These are phyloP conservation scores for Botrytis deweyae DNA, from an alignment of 2,329 filamentous ascomycete genomes.

Conservation along the genomic window DNA sequence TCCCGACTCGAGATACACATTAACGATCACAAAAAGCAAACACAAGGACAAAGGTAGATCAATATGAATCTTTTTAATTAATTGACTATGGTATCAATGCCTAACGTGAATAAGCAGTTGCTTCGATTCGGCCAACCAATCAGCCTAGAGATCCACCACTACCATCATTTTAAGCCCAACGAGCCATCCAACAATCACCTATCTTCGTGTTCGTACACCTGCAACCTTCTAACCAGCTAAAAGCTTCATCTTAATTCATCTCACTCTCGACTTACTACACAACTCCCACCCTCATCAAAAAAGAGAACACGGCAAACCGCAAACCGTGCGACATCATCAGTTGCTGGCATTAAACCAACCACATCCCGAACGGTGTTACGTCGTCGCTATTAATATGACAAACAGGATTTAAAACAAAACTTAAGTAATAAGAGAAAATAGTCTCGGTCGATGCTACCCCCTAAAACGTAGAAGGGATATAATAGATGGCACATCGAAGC, in stretches of 20 bases:
- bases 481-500: slow-evolving; percentile 35
- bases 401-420: slow-evolving; percentile 22
- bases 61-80: slow-evolving; percentile 23
- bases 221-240: background rate
- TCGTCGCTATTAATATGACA: slow-evolving; percentile 32
- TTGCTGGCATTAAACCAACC: slow-evolving; percentile 17
- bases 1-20: background rate
- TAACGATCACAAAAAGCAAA: background rate
- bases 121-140: slow-evolving; percentile 12
- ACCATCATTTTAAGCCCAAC: slow-evolving; percentile 9
- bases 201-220: slow-evolving; percentile 8
- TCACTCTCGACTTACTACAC: background rate
- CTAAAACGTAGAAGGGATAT: slow-evolving; percentile 21
- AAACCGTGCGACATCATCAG: slow-evolving; percentile 20
- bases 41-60: background rate
- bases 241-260: slow-evolving; percentile 17
- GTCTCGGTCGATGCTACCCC: slow-evolving; percentile 7
- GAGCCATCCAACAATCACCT: slow-evolving; percentile 15
- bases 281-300: slow-evolving; percentile 14
- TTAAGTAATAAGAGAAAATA: slow-evolving; percentile 19
- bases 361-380: slow-evolving; percentile 20
- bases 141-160: slow-evolving; percentile 16
- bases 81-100: slow-evolving; percentile 20
- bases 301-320: slow-evolving; percentile 9
- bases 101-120: slow-evolving; percentile 1